Evolutionary conservation across 1,139 yeast genomes (phyloP).

Genomic region (Saccharomycopsis hybrid): DNA sequence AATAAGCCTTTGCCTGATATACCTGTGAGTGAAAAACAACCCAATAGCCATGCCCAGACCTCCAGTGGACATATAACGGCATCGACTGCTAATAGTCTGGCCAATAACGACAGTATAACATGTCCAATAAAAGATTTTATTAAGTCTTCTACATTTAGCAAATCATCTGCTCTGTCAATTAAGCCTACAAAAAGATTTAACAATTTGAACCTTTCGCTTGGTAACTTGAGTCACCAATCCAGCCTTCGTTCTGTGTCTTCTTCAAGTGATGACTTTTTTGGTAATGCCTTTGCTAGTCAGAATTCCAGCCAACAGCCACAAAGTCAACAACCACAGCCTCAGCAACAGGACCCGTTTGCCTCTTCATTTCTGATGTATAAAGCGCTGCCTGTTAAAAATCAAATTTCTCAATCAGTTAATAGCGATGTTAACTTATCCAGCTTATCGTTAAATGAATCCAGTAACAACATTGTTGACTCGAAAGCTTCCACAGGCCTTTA

Average conservation of each 20-base stretch:
- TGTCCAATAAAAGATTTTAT: constrained; percentile 7
- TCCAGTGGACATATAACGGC: not conserved
- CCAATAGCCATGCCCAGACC: not conserved
- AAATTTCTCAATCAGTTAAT: not conserved
- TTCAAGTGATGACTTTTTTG: no score
- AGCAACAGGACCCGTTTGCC: constrained; percentile 3
- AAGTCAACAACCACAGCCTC: not conserved
- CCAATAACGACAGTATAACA: not conserved
- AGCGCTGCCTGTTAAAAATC: not conserved
- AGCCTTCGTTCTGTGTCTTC: no score
- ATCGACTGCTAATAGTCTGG: no score
- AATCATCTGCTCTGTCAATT: not conserved
- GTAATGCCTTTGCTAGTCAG: no score
- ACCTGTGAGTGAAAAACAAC: not conserved
- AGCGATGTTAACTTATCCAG: not conserved
- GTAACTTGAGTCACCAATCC: no score
- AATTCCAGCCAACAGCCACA: no score
- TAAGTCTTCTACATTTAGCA: not conserved
- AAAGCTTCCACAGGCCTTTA: not conserved
- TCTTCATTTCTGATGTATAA: not conserved
- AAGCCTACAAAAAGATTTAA: not conserved
- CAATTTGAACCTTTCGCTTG: no score
- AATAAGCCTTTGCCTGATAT: not conserved
- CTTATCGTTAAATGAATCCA: not conserved
- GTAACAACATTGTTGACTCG: no score